Conservation (phyloP, 148 eudicot genomes). For the Gaultheria prostrata region DNA sequence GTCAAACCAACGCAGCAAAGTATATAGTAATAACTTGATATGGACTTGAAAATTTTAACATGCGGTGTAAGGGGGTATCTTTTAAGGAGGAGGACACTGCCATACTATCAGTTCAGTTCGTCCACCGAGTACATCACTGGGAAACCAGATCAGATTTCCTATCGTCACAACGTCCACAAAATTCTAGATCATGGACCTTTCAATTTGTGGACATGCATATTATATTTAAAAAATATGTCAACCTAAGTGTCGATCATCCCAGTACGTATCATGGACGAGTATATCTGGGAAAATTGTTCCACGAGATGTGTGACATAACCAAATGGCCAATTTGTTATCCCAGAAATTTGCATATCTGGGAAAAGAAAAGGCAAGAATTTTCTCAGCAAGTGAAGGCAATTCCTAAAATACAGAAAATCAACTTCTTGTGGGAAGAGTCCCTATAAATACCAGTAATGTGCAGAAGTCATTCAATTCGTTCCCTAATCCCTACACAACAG, state of each 20-base stretch:
- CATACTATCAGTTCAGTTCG: background rate
- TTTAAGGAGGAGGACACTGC: background rate
- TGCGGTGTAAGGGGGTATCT: background rate
- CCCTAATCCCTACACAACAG: background rate
- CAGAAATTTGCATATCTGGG: too few species aligned
- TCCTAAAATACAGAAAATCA: background rate
- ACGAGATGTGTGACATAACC: background rate
- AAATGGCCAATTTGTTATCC: too few species aligned
- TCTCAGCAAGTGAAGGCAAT: background rate
- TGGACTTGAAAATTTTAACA: background rate
- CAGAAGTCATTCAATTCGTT: background rate
- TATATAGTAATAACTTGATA: background rate
- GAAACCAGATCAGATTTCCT: background rate
- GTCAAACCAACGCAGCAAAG: background rate
- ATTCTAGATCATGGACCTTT: background rate
- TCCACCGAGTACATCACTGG: background rate
- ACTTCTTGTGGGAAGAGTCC: background rate
- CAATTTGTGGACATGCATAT: background rate
- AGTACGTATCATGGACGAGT: background rate
- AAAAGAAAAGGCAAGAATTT: background rate
- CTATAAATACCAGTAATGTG: slow-evolving; percentile 2
- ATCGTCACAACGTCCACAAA: background rate
- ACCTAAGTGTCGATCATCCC: background rate
- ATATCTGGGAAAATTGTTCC: background rate
- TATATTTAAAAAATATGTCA: background rate